These are phyloP conservation scores for Pythium utonaiense DNA, from an alignment of 352 stramenopile species.

Conservation along the genomic window DNA sequence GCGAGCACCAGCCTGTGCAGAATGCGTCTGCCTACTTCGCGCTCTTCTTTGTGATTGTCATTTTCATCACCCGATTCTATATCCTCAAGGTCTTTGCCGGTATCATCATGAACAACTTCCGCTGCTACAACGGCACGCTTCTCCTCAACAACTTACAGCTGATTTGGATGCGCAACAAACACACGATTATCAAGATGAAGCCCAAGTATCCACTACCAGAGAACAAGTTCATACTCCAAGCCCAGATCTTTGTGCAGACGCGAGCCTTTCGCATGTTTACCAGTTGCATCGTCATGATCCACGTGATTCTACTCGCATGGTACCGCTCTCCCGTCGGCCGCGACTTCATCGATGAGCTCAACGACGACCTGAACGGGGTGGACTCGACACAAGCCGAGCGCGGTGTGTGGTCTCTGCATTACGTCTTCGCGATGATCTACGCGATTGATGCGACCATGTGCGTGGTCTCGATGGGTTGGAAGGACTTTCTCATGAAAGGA, in stretches of 20 bases:
- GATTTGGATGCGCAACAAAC: slow-evolving; percentile 74
- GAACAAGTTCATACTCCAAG: slow-evolving; percentile 53
- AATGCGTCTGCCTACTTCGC: slow-evolving; percentile 79
- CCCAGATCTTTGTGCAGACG: slow-evolving; percentile 66
- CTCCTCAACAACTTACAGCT: slow-evolving; percentile 74
- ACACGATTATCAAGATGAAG: slow-evolving; percentile 51
- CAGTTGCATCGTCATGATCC: slow-evolving; percentile 56
- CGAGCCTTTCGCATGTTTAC: slow-evolving; percentile 61
- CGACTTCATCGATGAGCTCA: slow-evolving; percentile 28
- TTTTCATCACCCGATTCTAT: slow-evolving; percentile 79
- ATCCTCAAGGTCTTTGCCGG: slow-evolving; percentile 73
- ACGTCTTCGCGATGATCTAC: slow-evolving; percentile 79
- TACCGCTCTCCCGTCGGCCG: slow-evolving; percentile 58
- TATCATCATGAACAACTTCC: slow-evolving; percentile 88
- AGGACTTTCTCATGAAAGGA: slow-evolving; percentile 81
- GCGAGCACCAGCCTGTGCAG: slow-evolving; percentile 59
- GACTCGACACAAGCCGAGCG: slow-evolving; percentile 20
- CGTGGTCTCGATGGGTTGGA: slow-evolving; percentile 71
- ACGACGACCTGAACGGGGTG: slow-evolving; percentile 25
- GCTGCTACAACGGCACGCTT: slow-evolving; percentile 77
- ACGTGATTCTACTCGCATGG: slow-evolving; percentile 71
- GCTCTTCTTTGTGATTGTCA: slow-evolving; percentile 77
- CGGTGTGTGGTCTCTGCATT: slow-evolving; percentile 73
- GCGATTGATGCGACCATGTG: slow-evolving; percentile 62
- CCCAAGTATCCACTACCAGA: slow-evolving; percentile 71